Evolutionary conservation across 176 grass and related monocot species (phyloP).

Genomic region (Themeda triandra): DNA sequence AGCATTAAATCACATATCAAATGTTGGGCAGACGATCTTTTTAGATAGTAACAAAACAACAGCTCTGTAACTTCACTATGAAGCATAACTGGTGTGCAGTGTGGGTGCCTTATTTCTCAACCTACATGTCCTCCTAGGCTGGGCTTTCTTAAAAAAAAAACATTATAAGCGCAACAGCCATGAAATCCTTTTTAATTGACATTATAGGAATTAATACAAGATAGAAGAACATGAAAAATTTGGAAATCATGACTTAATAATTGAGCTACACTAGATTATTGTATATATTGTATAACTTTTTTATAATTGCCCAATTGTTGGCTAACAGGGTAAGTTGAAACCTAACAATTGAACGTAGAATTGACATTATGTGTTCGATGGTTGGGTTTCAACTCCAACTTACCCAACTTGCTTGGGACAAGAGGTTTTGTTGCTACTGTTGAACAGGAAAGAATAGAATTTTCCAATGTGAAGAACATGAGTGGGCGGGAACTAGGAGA

Average conservation of each 20-base stretch:
- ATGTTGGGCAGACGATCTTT: neutral
- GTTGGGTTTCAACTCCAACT: neutral
- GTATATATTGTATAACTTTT: no score
- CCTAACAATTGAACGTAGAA: neutral
- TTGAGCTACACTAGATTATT: no score
- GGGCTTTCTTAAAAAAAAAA: neutral
- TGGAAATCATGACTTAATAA: neutral
- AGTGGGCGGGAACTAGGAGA: neutral
- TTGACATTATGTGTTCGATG: neutral
- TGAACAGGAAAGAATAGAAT: neutral
- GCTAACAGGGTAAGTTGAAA: neutral
- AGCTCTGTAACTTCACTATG: no score
- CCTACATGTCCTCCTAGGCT: neutral
- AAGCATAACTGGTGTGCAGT: no score
- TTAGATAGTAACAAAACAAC: no score
- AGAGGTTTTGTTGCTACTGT: neutral
- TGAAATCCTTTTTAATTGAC: constrained; percentile 2
- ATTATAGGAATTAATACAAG: neutral
- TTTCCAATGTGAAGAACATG: neutral
- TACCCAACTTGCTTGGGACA: neutral
- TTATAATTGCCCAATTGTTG: neutral
- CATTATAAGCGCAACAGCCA: neutral
- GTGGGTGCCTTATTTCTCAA: no score
- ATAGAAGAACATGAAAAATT: neutral
- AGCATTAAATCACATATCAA: constrained; percentile 3